A percentile compares a stretch with the other conserved stretches of the same genome.
Evolutionary conservation across 192 early-diverging fungal genomes (phyloP).

Genomic region (Diversispora epigaea): DNA sequence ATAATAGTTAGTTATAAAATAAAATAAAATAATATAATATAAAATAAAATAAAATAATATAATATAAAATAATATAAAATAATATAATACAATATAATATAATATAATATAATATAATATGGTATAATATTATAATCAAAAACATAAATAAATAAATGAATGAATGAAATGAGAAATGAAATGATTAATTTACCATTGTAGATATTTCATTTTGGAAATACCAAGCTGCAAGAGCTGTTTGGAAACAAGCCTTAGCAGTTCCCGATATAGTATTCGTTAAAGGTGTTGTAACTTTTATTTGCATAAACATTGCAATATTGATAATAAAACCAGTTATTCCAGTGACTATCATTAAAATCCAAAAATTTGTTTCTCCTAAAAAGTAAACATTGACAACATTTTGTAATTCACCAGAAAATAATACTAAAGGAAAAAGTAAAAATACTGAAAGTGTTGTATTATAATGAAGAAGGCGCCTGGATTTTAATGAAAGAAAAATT

Average conservation of each 20-base stretch:
- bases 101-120: too few relatives aligned
- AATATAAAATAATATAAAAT: too few relatives aligned
- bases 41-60: conserved; percentile 2
- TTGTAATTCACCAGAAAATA: conserved; percentile 58
- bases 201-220: conserved; percentile 65
- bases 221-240: conserved; percentile 61
- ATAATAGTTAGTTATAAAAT: too few relatives aligned
- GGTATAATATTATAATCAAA: neutral
- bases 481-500: neutral
- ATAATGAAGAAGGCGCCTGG: conserved; percentile 64
- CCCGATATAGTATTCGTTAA: conserved; percentile 70
- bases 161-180: too few relatives aligned
- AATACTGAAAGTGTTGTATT: conserved; percentile 64
- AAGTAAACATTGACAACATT: conserved; percentile 55
- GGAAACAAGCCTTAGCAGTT: conserved; percentile 67
- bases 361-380: conserved; percentile 50
- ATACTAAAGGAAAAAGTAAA: conserved; percentile 55
- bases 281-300: conserved; percentile 68
- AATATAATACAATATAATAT: neutral
- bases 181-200: conserved; percentile 45
- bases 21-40: too few relatives aligned
- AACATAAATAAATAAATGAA: neutral
- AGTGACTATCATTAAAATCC: conserved; percentile 62
- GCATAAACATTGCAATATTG: conserved; percentile 70
- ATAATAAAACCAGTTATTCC: conserved; percentile 65